Evolutionary conservation across 2,329 filamentous ascomycete genomes (phyloP).

Genomic region (Emergomyces africanus): DNA sequence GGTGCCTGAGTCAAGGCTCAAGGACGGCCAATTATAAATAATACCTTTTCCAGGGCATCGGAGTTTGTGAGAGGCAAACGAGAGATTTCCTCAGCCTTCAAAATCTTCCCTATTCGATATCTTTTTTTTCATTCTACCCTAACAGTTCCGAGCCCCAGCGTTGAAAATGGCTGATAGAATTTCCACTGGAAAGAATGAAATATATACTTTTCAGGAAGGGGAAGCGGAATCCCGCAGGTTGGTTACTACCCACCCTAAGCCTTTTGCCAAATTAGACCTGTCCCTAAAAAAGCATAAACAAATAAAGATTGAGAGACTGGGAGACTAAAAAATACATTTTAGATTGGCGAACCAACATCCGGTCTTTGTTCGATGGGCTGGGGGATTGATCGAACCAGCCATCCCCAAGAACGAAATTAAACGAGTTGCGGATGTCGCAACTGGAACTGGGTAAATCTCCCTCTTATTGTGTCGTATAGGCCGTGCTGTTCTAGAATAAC

Average conservation of each 20-base stretch:
- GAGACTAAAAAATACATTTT: not conserved
- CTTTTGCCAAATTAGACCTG: not conserved
- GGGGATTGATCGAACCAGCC: not conserved
- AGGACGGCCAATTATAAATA: no score
- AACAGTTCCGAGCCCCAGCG: not conserved
- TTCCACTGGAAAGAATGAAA: not conserved
- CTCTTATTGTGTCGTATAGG: not conserved
- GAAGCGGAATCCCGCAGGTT: not conserved
- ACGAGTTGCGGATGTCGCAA: not conserved
- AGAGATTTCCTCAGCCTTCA: not conserved
- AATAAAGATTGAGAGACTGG: no score
- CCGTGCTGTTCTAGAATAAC: not conserved
- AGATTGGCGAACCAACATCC: not conserved
- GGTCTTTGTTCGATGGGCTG: not conserved
- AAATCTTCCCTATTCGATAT: not conserved
- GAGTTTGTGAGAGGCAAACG: not conserved
- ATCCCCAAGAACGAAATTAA: not conserved
- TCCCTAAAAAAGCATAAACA: not conserved
- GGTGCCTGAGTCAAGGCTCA: no score
- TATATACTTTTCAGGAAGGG: not conserved
- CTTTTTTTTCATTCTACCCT: not conserved
- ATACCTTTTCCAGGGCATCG: no score
- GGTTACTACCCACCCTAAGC: not conserved
- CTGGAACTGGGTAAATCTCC: not conserved
- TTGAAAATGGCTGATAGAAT: not conserved